phyloP scores from a whole-genome alignment of 1,284 basidiomycete genomes.

The Irpex rosettiformis region DNA sequence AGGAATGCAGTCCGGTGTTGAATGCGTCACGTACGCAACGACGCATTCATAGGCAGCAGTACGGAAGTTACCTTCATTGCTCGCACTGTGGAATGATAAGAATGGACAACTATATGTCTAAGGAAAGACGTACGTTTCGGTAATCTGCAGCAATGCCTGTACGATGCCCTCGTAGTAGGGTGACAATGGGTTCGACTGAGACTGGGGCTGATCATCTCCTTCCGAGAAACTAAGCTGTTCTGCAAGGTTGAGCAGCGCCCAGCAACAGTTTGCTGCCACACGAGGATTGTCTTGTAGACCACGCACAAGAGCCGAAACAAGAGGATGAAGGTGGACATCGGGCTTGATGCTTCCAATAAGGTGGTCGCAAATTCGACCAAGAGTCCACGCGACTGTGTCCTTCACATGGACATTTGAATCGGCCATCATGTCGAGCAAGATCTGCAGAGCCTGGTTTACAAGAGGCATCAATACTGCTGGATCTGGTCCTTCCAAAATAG shows the following conservation, averaged over 20 bases:
- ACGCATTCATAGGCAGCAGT: conserved; percentile 97
- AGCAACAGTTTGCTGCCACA: conserved; percentile 93
- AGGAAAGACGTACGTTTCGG: conserved; percentile 65
- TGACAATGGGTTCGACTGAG: conserved; percentile 63
- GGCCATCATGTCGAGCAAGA: conserved; percentile 94
- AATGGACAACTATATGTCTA: conserved; percentile 14
- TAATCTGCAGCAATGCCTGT: conserved; percentile 77
- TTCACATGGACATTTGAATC: conserved; percentile 88
- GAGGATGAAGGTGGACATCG: conserved; percentile 82
- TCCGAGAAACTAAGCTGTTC: conserved; percentile 73
- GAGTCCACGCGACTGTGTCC: conserved; percentile 97
- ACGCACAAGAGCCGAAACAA: conserved; percentile 81
- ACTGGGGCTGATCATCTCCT: conserved; percentile 50
- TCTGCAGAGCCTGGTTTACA: conserved; percentile 91
- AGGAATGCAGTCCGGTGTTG: conserved; percentile 77
- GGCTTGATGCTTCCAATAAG: conserved; percentile 87
- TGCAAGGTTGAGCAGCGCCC: conserved; percentile 94
- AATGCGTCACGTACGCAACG: conserved; percentile 80
- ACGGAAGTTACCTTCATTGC: conserved; percentile 91
- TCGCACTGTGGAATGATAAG: conserved; percentile 45
- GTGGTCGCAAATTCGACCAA: conserved; percentile 93
- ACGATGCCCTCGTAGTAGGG: conserved; percentile 90
- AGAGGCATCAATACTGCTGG: conserved; percentile 84
- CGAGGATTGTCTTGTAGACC: conserved; percentile 83
- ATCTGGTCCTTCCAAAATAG: conserved; percentile 95